Base-by-base conservation (phyloP, 2,329 filamentous ascomycete species). In the Alternaria incomplexa region DNA sequence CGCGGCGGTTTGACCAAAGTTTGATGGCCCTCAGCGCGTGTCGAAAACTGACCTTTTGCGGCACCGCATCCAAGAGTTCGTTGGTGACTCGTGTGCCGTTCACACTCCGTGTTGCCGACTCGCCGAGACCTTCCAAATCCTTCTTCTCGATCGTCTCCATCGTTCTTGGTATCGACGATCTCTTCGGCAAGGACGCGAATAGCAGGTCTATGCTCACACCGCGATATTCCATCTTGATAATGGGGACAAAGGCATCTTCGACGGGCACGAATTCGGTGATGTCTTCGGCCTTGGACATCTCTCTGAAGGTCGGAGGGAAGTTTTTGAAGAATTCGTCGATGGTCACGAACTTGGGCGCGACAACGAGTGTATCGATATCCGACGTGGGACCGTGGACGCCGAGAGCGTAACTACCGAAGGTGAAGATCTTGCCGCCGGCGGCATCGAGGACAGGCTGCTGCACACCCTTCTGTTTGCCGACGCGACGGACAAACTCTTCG, bases 151-250 rank as follows among this genome's bases (percentile, higher is more conserved):
- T 91, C 56, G 98, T 84, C 58, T 90, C 88, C 64, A 96, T 87
- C 63, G 91, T 86, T 54, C 89, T 68, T 0, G 81, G 77, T 47
- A 85, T 78, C 4, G 79, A 79, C 11, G 80, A 72, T 53, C 81
- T 69, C 51, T 81, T 78, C 9, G 73, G 75, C 32, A 85, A 71
- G 32, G 79, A 81, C n/a, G 77, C 80, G 64, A 84, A 85, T 68
- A 98, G 96, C 70, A 99, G 83, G 85, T 99, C 96, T 77, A 99
- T 96, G 79, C 93, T 96, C 77, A 99, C 96, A 53, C 90, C 92
- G 55, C 87, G 89, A 70, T 96, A 93, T 78, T 97, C 93, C 74
- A 98, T 92, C 79, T 97, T 98, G 84, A 99, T 98, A 78, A 99
- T 97, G 51, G 96, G 96, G 8, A 98, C 95, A 75, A 93, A 97